These are phyloP conservation scores for Geotrichum klebahnii DNA, from an alignment of 1,139 yeast species.

Conservation along the genomic window DNA sequence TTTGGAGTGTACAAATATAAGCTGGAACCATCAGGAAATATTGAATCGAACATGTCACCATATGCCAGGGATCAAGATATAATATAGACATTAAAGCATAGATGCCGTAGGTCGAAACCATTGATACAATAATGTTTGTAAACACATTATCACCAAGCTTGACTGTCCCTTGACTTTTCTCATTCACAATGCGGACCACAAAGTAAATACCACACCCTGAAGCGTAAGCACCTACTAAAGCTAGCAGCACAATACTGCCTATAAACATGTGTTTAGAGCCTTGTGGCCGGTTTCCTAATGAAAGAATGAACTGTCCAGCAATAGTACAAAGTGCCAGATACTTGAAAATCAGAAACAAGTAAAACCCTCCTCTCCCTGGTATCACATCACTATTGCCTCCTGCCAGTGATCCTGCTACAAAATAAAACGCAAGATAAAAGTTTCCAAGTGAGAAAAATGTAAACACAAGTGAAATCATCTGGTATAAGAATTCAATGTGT, in stretches of 20 bases:
- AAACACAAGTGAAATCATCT: slow-evolving; percentile 59
- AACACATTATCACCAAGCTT: slow-evolving; percentile 38
- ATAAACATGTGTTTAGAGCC: slow-evolving; percentile 40
- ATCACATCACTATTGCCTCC: slow-evolving; percentile 45
- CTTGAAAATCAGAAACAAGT: slow-evolving; percentile 39
- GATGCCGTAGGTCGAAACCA: slow-evolving; percentile 85
- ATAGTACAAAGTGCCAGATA: slow-evolving; percentile 39
- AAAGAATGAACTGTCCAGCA: slow-evolving; percentile 45
- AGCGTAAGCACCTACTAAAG: slow-evolving; percentile 41
- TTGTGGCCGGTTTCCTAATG: slow-evolving; percentile 46
- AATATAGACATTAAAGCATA: slow-evolving; percentile 65
- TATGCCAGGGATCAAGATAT: slow-evolving; percentile 94
- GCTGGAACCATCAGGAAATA: slow-evolving; percentile 84
- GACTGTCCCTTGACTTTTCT: too few species aligned
- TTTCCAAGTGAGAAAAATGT: slow-evolving; percentile 83
- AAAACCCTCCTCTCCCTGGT: slow-evolving; percentile 60
- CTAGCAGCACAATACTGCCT: slow-evolving; percentile 38
- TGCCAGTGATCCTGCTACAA: slow-evolving; percentile 27
- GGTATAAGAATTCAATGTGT: slow-evolving; percentile 73
- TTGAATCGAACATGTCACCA: slow-evolving; percentile 79
- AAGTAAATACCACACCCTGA: slow-evolving; percentile 41
- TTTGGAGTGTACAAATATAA: slow-evolving; percentile 67
- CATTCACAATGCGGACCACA: slow-evolving; percentile 39
- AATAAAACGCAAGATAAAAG: slow-evolving; percentile 56
- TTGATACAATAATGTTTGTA: slow-evolving; percentile 62